Conservation (phyloP, 495 filamentous ascomycete genomes). For the Friedmanniomyces simplex region DNA sequence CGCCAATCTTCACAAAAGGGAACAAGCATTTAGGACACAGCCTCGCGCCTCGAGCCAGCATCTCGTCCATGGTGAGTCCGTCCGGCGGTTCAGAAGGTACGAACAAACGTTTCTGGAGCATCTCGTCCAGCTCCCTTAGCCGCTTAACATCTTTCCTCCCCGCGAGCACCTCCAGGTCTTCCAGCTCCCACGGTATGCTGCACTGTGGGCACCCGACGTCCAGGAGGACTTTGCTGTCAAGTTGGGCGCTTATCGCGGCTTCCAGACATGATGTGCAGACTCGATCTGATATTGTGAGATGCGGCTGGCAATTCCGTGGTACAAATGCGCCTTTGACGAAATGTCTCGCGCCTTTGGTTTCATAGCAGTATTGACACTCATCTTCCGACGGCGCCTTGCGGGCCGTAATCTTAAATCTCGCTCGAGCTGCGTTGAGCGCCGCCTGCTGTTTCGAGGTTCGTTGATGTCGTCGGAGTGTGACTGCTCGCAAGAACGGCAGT, state of each 20-base stretch:
- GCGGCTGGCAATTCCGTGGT: constrained; percentile 1
- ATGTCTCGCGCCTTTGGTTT: neutral
- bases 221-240: constrained; percentile 1
- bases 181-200: neutral
- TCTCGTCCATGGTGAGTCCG: neutral
- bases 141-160: neutral
- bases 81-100: constrained; percentile 1
- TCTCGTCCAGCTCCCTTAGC: neutral
- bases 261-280: constrained; percentile 1
- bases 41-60: constrained; percentile 2
- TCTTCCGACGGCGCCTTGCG: neutral
- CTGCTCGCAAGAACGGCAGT: neutral
- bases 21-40: neutral
- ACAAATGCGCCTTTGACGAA: neutral
- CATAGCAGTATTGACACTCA: constrained; percentile 8
- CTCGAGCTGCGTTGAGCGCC: neutral
- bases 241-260: neutral
- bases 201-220: constrained; percentile 4
- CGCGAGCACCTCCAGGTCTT: neutral
- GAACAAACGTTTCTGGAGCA: neutral
- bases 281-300: neutral
- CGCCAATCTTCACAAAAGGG: constrained; percentile 1
- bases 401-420: neutral
- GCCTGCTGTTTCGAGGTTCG: neutral
- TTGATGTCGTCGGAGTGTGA: neutral